These are phyloP conservation scores for Hymenoscyphus fraxineus DNA, from an alignment of 2,329 filamentous ascomycete genomes.

Conservation along the genomic window DNA sequence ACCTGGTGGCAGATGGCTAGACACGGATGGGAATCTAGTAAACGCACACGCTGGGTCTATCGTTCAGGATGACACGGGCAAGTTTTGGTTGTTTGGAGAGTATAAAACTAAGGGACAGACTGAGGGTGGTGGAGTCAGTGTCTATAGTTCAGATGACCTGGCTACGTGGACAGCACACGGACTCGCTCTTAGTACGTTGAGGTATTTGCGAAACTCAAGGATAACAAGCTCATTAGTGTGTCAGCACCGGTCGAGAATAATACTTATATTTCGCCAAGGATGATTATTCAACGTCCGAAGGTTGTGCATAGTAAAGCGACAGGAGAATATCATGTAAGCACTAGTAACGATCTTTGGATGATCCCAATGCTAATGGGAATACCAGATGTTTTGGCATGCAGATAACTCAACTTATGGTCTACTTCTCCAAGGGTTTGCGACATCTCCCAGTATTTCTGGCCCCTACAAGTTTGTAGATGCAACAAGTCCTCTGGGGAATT, in stretches of 20 bases:
- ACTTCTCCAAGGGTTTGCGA: neutral
- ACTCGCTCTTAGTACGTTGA: constrained; percentile 48
- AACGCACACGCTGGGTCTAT: constrained; percentile 60
- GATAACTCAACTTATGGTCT: neutral
- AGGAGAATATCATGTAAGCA: constrained; percentile 52
- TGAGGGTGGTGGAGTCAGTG: constrained; percentile 57
- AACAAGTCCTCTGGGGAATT: constrained; percentile 54
- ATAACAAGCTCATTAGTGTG: constrained; percentile 30
- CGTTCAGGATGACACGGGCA: constrained; percentile 48
- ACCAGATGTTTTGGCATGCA: neutral
- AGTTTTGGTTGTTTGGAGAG: constrained; percentile 60
- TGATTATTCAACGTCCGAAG: constrained; percentile 60
- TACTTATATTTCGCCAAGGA: constrained; percentile 50
- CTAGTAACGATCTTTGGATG: constrained; percentile 26
- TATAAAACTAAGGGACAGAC: constrained; percentile 55
- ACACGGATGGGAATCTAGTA: constrained; percentile 56
- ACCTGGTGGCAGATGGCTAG: constrained; percentile 57
- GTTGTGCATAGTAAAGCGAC: constrained; percentile 54
- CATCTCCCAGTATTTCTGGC: neutral
- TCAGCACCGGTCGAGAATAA: constrained; percentile 47
- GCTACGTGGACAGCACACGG: constrained; percentile 57
- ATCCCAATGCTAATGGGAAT: neutral
- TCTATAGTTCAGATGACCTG: constrained; percentile 58
- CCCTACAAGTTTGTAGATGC: constrained; percentile 36
- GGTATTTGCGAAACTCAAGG: neutral